Evolutionary conservation across 345 rosid species (phyloP).

Genomic region (Mallotus nudiflorus): DNA sequence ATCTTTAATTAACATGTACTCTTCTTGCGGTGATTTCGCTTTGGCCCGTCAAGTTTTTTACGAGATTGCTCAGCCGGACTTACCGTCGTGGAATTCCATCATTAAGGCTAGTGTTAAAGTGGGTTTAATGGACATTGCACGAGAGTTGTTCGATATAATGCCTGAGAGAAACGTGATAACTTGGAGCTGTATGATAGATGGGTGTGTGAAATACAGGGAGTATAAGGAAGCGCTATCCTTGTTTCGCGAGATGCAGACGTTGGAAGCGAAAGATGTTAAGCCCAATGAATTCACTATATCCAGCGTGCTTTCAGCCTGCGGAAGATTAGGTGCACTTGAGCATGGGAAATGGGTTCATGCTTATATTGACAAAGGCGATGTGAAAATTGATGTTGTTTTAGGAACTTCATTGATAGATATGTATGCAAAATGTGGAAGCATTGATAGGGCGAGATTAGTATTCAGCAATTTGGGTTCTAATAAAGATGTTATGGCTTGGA

Average conservation of each 20-base stretch:
- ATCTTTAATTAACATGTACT: constrained; percentile 46
- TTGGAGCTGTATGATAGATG: constrained; percentile 49
- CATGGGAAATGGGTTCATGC: constrained; percentile 44
- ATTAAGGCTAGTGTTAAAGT: background rate
- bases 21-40: constrained; percentile 34
- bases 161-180: constrained; percentile 38
- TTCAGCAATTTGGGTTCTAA: constrained; percentile 27
- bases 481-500: constrained; percentile 36
- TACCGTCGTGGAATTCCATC: constrained; percentile 5
- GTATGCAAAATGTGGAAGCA: constrained; percentile 44
- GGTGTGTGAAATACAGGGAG: constrained; percentile 33
- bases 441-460: constrained; percentile 29
- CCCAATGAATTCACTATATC: constrained; percentile 28
- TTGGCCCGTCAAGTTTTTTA: constrained; percentile 32
- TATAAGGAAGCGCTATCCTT: constrained; percentile 36
- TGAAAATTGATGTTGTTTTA: constrained; percentile 26
- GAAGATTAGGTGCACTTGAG: constrained; percentile 38
- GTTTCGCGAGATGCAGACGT: constrained; percentile 38
- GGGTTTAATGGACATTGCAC: background rate
- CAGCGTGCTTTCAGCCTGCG: constrained; percentile 39
- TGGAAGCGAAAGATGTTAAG: constrained; percentile 14
- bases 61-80: constrained; percentile 14
- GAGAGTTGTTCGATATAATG: constrained; percentile 33
- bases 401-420: constrained; percentile 39
- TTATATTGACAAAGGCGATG: constrained; percentile 19